Evolutionary conservation across 1,284 basidiomycete species (phyloP), one percentile per base, ranked within the genome.

Genomic region (Tausonia pullulans): DNA sequence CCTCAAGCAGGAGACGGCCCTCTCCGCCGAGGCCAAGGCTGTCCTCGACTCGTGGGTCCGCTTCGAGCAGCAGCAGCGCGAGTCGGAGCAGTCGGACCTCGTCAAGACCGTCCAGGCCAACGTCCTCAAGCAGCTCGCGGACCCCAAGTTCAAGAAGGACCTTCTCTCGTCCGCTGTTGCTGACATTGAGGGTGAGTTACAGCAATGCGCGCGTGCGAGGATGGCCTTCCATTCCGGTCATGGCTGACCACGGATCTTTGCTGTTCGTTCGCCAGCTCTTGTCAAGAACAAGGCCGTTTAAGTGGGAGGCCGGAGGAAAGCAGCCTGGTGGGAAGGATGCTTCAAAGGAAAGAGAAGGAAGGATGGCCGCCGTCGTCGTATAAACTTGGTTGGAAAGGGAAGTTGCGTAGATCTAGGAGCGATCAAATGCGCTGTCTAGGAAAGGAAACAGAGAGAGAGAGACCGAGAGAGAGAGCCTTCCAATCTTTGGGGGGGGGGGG

Each of bases 11-110:
- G 88, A 90, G 79, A 86, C 88, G 69, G 85, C 83, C 60, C 80
- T 98, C 71, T 87, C 93, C 50, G 70, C 87, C 60, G 96, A 98
- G 80, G 81, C 97, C 76, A 98, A 98, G 81, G 72, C 86, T 50
- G 94, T 98, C 50, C 84, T 98, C 67, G 96, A 98, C 82, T 90
- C 88, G 75, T 98, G 95, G 94, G 94, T 95, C 67, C 88, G 95
- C 74, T 94, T 85, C 79, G 95, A 98, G 82, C 93, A 96, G 75
- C 90, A 94, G 78, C 82, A 87, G 76, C 92, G 96, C 80, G 94
- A 98, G 82, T 87, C 83, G 73, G 92, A 98, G 81, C 96, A 98
- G 83, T 81, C 84, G 48, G 87, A 90, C 63, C 85, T 98, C 63
- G 87, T 92, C 69, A 87, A 88, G 81, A 79, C 82, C 65, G 87